phyloP scores from a whole-genome alignment of 2,329 filamentous ascomycete genomes.

The Colletotrichum aenigma region DNA sequence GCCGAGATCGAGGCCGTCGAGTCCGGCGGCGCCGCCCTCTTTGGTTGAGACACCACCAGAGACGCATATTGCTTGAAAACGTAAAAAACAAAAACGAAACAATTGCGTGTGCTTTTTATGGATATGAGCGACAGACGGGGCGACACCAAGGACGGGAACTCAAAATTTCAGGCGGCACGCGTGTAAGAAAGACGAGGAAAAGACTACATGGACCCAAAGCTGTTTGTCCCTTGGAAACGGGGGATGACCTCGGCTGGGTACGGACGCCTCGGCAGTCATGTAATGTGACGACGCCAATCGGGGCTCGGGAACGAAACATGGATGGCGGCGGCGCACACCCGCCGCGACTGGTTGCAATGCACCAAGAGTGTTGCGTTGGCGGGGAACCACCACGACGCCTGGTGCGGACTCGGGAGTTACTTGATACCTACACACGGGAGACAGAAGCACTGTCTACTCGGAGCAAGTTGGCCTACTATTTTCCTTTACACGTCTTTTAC shows the following conservation, averaged over 20 bases:
- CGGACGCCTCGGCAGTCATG: not conserved
- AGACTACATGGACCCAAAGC: not conserved
- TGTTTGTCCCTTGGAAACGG: not conserved
- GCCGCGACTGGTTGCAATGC: not conserved
- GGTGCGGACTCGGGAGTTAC: not conserved
- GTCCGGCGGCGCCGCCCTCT: conserved; percentile 78
- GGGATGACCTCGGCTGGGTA: not conserved
- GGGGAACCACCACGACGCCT: not conserved
- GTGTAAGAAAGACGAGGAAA: not conserved
- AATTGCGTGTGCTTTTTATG: not conserved
- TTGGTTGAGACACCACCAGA: conserved; percentile 42
- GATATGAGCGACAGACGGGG: not conserved
- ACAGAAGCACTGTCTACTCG: not conserved
- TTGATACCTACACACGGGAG: not conserved
- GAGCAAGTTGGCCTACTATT: not conserved
- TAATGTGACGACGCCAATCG: not conserved
- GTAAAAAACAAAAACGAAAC: not conserved
- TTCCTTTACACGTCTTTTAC: not conserved
- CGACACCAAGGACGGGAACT: not conserved
- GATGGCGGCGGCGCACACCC: not conserved
- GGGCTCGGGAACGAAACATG: not conserved
- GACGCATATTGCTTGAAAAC: not conserved
- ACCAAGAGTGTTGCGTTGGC: not conserved
- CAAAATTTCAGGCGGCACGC: not conserved
- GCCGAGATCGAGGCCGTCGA: conserved; percentile 96